phyloP scores from a whole-genome alignment of 2,329 filamentous ascomycete genomes.

The Fusarium luffae region DNA sequence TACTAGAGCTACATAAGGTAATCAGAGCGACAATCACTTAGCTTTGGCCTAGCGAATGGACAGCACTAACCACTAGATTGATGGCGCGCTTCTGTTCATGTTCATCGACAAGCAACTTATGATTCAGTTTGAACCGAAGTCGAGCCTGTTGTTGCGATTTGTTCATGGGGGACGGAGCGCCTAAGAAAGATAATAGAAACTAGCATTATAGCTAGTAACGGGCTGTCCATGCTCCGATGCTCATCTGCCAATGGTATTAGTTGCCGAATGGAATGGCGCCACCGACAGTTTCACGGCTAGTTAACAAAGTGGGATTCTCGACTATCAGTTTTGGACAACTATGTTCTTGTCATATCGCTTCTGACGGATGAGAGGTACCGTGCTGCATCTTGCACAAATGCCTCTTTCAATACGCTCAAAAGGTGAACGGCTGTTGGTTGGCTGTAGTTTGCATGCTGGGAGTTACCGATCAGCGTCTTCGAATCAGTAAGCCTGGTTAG shows the following conservation, averaged over 20 bases:
- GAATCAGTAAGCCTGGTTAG: neutral
- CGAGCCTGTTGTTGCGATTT: constrained; percentile 1
- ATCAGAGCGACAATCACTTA: neutral
- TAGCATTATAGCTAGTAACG: constrained; percentile 28
- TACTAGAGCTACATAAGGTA: constrained; percentile 14
- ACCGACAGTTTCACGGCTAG: constrained; percentile 16
- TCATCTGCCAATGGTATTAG: constrained; percentile 25
- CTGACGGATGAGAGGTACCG: constrained; percentile 1
- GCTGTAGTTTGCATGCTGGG: neutral
- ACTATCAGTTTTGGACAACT: neutral
- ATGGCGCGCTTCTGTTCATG: constrained; percentile 6
- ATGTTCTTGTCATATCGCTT: constrained; percentile 5
- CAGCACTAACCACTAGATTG: neutral
- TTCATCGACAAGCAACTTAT: neutral
- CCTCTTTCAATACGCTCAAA: neutral
- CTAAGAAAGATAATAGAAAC: constrained; percentile 2
- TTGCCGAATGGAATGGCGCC: constrained; percentile 37
- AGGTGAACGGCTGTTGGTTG: neutral
- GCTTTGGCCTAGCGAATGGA: constrained; percentile 2
- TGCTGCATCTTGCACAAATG: neutral
- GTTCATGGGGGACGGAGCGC: neutral
- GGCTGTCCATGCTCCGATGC: constrained; percentile 16
- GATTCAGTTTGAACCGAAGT: neutral
- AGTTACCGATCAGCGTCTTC: neutral
- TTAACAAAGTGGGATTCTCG: constrained; percentile 19